Evolutionary conservation across 192 early-diverging fungal genomes (phyloP).

Genomic region (Linnemannia exigua): DNA sequence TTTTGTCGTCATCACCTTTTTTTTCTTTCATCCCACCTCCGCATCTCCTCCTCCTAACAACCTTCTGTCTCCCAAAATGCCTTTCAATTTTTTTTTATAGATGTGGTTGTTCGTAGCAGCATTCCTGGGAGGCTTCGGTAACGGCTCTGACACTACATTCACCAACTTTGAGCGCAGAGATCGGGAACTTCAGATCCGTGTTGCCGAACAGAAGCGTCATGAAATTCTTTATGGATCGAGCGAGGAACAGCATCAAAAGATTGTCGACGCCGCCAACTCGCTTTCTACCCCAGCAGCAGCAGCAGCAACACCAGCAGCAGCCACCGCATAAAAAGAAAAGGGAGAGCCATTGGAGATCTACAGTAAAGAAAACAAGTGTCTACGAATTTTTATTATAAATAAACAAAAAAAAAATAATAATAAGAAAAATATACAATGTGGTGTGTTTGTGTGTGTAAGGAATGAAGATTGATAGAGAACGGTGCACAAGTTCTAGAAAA

Average conservation of each 20-base stretch:
- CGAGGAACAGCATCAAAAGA: constrained; percentile 5
- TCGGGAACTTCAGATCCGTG: constrained; percentile 42
- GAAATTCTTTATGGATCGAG: constrained; percentile 42
- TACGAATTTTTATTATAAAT: background rate
- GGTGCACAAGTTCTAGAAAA: background rate
- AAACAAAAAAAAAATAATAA: background rate
- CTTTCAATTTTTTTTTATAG: too few relatives aligned
- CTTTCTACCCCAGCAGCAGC: constrained; percentile 12
- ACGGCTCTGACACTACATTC: constrained; percentile 52
- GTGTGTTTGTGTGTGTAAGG: background rate
- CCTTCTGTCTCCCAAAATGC: background rate
- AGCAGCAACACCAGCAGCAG: constrained; percentile 6
- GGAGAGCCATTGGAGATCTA: background rate
- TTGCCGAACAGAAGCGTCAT: constrained; percentile 42
- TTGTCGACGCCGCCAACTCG: constrained; percentile 13
- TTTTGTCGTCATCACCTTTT: too few relatives aligned
- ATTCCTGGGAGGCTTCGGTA: constrained; percentile 52
- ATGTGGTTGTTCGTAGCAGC: constrained; percentile 53
- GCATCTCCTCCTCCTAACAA: background rate
- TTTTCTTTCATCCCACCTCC: background rate
- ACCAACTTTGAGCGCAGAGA: constrained; percentile 55
- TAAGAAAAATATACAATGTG: background rate
- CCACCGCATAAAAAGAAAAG: constrained; percentile 20
- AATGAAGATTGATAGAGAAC: background rate
- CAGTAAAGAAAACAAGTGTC: background rate